phyloP scores from a whole-genome alignment of 1,284 basidiomycete species.

The Austroboletus sp. region DNA sequence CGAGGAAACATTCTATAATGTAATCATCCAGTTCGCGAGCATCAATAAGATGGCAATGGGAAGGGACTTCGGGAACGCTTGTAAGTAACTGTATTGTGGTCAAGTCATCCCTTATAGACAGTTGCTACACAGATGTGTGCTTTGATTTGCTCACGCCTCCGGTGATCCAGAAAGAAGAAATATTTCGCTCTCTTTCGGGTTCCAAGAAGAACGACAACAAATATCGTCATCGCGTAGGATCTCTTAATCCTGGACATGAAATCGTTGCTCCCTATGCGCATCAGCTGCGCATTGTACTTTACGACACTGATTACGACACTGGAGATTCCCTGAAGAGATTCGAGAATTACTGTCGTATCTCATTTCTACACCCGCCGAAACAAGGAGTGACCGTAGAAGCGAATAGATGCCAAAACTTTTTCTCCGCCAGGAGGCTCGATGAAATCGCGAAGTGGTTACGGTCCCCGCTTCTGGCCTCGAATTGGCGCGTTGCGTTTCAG shows the following conservation, averaged over 20 bases:
- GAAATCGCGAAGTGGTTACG: slow-evolving; percentile 40
- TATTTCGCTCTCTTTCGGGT: slow-evolving; percentile 46
- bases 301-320: slow-evolving; percentile 30
- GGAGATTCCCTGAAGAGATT: slow-evolving; percentile 44
- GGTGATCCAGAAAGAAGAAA: slow-evolving; percentile 52
- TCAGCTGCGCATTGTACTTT: slow-evolving; percentile 56
- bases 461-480: slow-evolving; percentile 32
- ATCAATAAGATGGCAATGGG: slow-evolving; percentile 56
- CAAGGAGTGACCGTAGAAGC: slow-evolving; percentile 41
- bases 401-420: slow-evolving; percentile 41
- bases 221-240: slow-evolving; percentile 50
- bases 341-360: slow-evolving; percentile 45
- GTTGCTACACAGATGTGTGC: slow-evolving; percentile 45
- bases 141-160: slow-evolving; percentile 60
- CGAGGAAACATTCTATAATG: slow-evolving; percentile 44
- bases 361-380: slow-evolving; percentile 40
- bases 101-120: slow-evolving; percentile 8
- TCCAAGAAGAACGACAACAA: slow-evolving; percentile 32
- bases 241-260: slow-evolving; percentile 48
- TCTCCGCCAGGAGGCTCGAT: slow-evolving; percentile 41
- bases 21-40: slow-evolving; percentile 51
- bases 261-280: slow-evolving; percentile 57
- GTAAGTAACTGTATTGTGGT: slow-evolving; percentile 23
- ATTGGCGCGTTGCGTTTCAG: slow-evolving; percentile 64
- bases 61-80: slow-evolving; percentile 43